Base-by-base conservation (phyloP, 1,284 basidiomycete genomes). In the Fomitopsis palustris region DNA sequence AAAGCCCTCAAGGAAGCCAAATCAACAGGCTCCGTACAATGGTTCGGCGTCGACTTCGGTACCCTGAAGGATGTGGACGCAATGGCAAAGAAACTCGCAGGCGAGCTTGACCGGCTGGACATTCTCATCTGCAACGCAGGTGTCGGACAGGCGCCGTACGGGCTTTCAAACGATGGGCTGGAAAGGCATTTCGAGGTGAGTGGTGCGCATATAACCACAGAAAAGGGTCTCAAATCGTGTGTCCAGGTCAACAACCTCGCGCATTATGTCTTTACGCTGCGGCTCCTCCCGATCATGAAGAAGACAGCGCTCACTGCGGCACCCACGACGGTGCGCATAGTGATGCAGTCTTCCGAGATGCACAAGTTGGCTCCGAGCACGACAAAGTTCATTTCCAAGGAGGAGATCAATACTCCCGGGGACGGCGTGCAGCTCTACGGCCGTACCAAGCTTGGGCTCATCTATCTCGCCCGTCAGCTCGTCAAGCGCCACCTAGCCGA, bases 1-100 rank as follows among this genome's bases (percentile, higher is more conserved):
- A 54, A 79, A 29, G 85, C 89, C 64, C 77, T 90, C 58, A 78
- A 83, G 61, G 91, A 95, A 71, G 86, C 90, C 42, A 80, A 87
- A 16, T 83, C 86, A 39, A 90, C 62, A 21, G 71, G 70, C 9
- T 65, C 68, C 4, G 61, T 70, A 27, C 60, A 62, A 12, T 73
- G 69, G 66, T 58, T 65, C 42, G 67, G 66, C 23, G 58, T 67
- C 47, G 62, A 73, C 60, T 64, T 72, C 54, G 62, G 61, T 17
- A 62, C 65, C 54, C 56, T 73, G 38, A 67, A 67, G 25, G 62
- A 61, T 7, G 69, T 72, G 51, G 68, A 73, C 53, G 49, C 53
- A 4, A 55, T 70, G 33, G 64, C 65, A 17, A 69, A 70, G 63
- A 54, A 62, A 47, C 63, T 73, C 12, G 65, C 65, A 0, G 17